Evolutionary conservation across 2,329 filamentous ascomycete species (phyloP), one percentile per base, ranked within the genome.

Genomic region (Colletotrichum viniferum): DNA sequence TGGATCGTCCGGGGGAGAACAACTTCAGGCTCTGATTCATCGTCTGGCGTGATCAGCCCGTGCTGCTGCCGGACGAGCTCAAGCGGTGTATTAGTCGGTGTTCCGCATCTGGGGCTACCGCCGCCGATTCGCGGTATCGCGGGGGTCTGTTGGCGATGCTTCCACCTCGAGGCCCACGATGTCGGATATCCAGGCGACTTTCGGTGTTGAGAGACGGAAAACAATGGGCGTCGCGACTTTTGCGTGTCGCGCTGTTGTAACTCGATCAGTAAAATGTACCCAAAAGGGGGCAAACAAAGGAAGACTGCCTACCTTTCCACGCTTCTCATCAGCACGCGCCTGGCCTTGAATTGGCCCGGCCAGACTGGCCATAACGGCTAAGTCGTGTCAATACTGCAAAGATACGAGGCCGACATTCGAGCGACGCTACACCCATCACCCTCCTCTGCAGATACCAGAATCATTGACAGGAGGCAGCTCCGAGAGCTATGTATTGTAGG

Each of bases 351-450:
- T 5, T 43, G 61, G 48, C 18, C 61, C 61, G 60, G 67, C 67
- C 67, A 66, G 36, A 36, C 71, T 71, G 71, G 67, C 67, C 72
- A 74, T 74, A 30, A 52, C 61, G 67, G 56, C 34, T 55, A 61
- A 16, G 36, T 66, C 61, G 60, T 52, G 60, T 61, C 52, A 52
- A 66, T 36, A 30, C 21, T 60, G 52, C 16, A 7, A 26, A 16
- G 5, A 5, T 38, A 7, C 14, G 18, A 16, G n/a, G 21, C 60
- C 67, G 43, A 38, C 60, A 71, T 74, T 52, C 60, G 32, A 70
- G 48, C 30, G 48, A 14, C 32, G 36, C 10, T 32, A 21, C 18
- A 36, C 30, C n/a, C 28, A 38, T 36, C 43, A 21, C 43, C 43
- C n/a, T 21, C 38, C 38, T 12, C 9, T n/a, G 7, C 26, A 13